Percentiles rank a stretch among this genome's conserved stretches.
These are phyloP conservation scores for Pestalotiopsis fici DNA, from an alignment of 2,329 filamentous ascomycete genomes.

Conservation along the genomic window DNA sequence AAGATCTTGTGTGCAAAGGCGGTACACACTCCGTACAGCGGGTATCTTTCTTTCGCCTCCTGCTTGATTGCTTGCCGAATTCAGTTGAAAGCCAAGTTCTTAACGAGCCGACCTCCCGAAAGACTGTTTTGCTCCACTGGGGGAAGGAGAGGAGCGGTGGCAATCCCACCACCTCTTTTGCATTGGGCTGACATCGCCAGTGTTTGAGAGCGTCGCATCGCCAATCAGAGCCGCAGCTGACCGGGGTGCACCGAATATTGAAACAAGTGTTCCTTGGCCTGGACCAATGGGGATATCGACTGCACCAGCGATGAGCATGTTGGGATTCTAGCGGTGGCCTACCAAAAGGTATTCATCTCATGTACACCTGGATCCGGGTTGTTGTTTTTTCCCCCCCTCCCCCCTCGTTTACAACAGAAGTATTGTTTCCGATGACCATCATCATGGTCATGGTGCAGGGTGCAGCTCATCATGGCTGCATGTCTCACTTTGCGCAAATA, in stretches of 20 bases:
- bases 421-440: not conserved
- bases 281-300: not conserved
- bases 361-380: not conserved
- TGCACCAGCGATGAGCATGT: not conserved
- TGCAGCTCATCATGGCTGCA: not conserved
- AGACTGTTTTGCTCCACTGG: constrained; percentile 1
- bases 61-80: not conserved
- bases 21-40: not conserved
- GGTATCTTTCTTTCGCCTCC: not conserved
- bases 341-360: not conserved
- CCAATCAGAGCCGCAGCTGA: constrained; percentile 8
- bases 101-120: not conserved
- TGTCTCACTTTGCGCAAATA: constrained; percentile 1
- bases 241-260: not conserved
- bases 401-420: not conserved
- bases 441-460: not conserved
- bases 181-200: constrained; percentile 9
- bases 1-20: not conserved
- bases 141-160: not conserved
- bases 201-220: constrained; percentile 7
- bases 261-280: constrained; percentile 5
- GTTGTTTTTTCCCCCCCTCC: not conserved
- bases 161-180: not conserved
- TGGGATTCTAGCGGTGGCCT: not conserved
- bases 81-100: not conserved